phyloP scores from a whole-genome alignment of 2,329 filamentous ascomycete genomes.

The Ophiostoma ulmi region DNA sequence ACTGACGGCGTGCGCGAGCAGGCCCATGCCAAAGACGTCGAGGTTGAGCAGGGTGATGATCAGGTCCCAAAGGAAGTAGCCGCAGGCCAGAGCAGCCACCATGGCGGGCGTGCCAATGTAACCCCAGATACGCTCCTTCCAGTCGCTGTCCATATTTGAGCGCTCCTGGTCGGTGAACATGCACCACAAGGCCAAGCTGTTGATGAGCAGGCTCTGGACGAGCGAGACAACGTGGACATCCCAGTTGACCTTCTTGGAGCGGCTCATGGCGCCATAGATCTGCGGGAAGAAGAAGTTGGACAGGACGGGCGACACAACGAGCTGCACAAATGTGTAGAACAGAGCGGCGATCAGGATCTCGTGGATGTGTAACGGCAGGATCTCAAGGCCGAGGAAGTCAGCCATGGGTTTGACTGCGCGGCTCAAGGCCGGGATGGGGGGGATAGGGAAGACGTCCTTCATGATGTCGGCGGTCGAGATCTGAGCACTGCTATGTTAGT shows the following conservation, averaged over 20 bases:
- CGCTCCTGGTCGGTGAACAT: conserved; percentile 66
- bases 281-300: conserved; percentile 58
- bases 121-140: conserved; percentile 67
- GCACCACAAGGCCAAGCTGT: conserved; percentile 65
- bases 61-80: conserved; percentile 83
- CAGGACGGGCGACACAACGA: conserved; percentile 60
- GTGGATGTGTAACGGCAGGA: conserved; percentile 71
- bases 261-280: conserved; percentile 58
- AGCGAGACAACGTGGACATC: conserved; percentile 83
- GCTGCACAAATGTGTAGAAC: conserved; percentile 64
- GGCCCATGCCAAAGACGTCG: conserved; percentile 67
- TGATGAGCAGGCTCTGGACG: conserved; percentile 69
- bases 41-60: conserved; percentile 63
- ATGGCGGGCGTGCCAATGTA: conserved; percentile 68
- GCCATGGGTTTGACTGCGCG: conserved; percentile 59
- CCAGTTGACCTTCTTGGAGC: conserved; percentile 69
- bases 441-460: conserved; percentile 67
- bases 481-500: neutral
- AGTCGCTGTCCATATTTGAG: conserved; percentile 50
- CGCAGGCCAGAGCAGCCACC: conserved; percentile 69
- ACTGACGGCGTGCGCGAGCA: conserved; percentile 70
- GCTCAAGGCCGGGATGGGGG: conserved; percentile 54
- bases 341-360: conserved; percentile 63
- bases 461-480: conserved; percentile 41
- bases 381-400: conserved; percentile 55